Evolutionary conservation across 805 yeast species (phyloP).

Genomic region (Naumovozyma dairenensis): DNA sequence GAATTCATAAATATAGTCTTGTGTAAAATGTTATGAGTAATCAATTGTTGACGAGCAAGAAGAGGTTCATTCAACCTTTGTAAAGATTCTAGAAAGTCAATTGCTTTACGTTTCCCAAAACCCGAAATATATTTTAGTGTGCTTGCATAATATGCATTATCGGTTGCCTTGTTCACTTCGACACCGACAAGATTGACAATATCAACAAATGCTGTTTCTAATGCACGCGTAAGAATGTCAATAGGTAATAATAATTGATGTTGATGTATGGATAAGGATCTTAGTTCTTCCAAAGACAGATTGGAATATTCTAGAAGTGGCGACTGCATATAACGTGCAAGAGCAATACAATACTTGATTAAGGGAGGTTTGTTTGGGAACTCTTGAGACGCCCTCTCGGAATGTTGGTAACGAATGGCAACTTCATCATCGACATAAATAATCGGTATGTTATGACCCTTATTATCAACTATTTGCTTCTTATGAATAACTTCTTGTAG

Average conservation of each 20-base stretch:
- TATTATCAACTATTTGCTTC: constrained; percentile 46
- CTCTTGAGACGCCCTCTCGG: constrained; percentile 64
- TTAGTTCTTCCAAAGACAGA: constrained; percentile 56
- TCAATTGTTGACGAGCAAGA: constrained; percentile 77
- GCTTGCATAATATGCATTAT: constrained; percentile 54
- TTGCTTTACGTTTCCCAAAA: constrained; percentile 90
- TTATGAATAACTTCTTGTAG: constrained; percentile 46
- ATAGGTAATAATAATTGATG: constrained; percentile 62
- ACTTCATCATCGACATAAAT: constrained; percentile 89
- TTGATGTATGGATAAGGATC: constrained; percentile 57
- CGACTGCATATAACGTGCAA: constrained; percentile 85
- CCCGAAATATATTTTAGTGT: constrained; percentile 77
- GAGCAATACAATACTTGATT: constrained; percentile 74
- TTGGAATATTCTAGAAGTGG: constrained; percentile 88
- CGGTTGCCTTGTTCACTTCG: constrained; percentile 84
- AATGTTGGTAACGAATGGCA: constrained; percentile 77
- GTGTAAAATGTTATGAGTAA: constrained; percentile 68
- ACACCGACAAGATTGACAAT: constrained; percentile 86
- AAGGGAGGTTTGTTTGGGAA: constrained; percentile 76
- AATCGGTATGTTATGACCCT: constrained; percentile 51
- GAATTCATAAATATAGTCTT: constrained; percentile 83
- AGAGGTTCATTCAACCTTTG: constrained; percentile 41
- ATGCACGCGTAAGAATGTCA: constrained; percentile 53
- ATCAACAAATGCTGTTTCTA: constrained; percentile 81
- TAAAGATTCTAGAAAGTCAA: constrained; percentile 73